These are phyloP conservation scores for Manihot esculenta DNA, from an alignment of 441 rosid species.

Conservation along the genomic window DNA sequence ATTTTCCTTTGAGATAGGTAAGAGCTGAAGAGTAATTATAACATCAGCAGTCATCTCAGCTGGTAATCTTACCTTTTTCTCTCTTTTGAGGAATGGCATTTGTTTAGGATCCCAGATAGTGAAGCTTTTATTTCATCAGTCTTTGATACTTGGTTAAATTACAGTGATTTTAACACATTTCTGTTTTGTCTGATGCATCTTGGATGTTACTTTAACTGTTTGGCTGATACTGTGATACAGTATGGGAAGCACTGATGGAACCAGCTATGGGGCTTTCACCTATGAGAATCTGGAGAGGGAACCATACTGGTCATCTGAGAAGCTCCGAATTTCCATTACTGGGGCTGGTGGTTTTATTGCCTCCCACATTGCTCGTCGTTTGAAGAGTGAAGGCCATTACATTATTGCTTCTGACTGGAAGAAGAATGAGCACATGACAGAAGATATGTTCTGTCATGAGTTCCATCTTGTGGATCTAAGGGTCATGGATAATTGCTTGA, in stretches of 20 bases:
- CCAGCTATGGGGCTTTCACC: slow-evolving; percentile 76
- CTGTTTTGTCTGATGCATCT: background rate
- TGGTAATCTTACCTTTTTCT: background rate
- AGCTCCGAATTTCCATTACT: slow-evolving; percentile 74
- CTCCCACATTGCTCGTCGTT: slow-evolving; percentile 96
- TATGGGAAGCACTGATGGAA: slow-evolving; percentile 73
- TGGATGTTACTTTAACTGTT: background rate
- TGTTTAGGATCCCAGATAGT: background rate
- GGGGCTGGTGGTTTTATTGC: slow-evolving; percentile 99
- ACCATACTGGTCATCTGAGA: slow-evolving; percentile 87
- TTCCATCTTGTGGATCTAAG: slow-evolving; percentile 94
- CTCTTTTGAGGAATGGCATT: background rate
- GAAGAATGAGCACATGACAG: slow-evolving; percentile 98
- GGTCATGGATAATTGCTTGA: slow-evolving; percentile 94
- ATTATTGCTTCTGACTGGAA: slow-evolving; percentile 58
- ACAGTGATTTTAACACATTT: background rate
- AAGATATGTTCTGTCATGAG: slow-evolving; percentile 94
- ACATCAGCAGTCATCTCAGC: background rate
- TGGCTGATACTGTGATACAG: slow-evolving; percentile 35
- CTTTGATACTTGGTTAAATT: background rate
- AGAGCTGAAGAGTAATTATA: background rate
- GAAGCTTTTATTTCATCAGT: background rate
- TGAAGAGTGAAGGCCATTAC: slow-evolving; percentile 64
- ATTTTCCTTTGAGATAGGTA: background rate
- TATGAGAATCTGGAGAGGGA: slow-evolving; percentile 80